These are phyloP conservation scores for Phytophthora idaei DNA, from an alignment of 352 stramenopile species.

Conservation along the genomic window DNA sequence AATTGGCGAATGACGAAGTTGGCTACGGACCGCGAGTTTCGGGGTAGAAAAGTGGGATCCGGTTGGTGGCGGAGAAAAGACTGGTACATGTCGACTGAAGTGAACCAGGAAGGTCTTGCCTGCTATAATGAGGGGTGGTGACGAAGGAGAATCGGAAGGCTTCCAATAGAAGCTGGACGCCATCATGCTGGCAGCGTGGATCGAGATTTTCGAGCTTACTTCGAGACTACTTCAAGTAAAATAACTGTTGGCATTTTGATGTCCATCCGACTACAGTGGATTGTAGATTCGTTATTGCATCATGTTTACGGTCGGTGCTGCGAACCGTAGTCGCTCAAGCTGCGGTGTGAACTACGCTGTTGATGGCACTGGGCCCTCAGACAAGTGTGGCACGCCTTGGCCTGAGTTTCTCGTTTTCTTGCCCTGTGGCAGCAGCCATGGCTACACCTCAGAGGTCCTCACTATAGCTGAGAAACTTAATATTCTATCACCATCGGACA, in stretches of 20 bases:
- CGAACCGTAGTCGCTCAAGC: too few species aligned
- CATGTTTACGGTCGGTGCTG: not conserved
- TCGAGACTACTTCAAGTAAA: not conserved
- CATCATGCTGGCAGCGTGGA: too few species aligned
- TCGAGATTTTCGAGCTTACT: not conserved
- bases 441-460: not conserved
- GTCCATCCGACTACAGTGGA: too few species aligned
- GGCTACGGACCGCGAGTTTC: conserved; percentile 6
- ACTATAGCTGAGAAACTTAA: too few species aligned
- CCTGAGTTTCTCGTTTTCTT: conserved; percentile 10
- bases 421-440: conserved; percentile 18
- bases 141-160: not conserved
- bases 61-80: conserved; percentile 5
- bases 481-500: too few species aligned
- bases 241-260: too few species aligned
- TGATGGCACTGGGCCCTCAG: not conserved
- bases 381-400: not conserved
- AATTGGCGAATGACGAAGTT: conserved; percentile 27
- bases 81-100: conserved; percentile 3
- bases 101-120: not conserved
- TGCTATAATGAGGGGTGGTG: not conserved
- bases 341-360: not conserved
- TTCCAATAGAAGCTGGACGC: too few species aligned
- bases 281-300: conserved; percentile 2
- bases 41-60: conserved; percentile 9